phyloP scores from a whole-genome alignment of 257 asterid species.

The Jacaranda copaia region DNA sequence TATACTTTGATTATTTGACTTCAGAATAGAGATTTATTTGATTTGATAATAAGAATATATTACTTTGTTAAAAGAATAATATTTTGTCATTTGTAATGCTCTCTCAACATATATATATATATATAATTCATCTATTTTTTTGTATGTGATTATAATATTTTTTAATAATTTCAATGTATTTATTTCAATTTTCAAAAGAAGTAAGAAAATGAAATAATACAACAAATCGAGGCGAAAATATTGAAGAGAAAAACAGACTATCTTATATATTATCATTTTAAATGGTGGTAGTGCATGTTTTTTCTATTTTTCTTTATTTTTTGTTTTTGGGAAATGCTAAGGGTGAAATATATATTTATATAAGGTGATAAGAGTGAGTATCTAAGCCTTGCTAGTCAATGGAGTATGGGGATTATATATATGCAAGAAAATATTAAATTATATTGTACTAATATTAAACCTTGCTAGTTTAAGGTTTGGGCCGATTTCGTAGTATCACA shows the following conservation, averaged over 20 bases:
- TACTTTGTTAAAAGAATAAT: too few relatives aligned
- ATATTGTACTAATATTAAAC: too few relatives aligned
- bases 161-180: constrained; percentile 26
- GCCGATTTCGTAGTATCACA: constrained; percentile 63
- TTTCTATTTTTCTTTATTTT: background rate
- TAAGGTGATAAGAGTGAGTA: constrained; percentile 24
- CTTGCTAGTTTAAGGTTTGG: constrained; percentile 19
- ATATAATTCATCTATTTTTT: background rate
- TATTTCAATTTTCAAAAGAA: background rate
- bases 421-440: constrained; percentile 10
- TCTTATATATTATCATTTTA: too few relatives aligned
- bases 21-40: too few relatives aligned
- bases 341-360: constrained; percentile 24
- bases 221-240: too few relatives aligned
- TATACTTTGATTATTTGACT: too few relatives aligned
- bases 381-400: constrained; percentile 54
- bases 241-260: too few relatives aligned
- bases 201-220: too few relatives aligned
- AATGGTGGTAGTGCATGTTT: constrained; percentile 13
- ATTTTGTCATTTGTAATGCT: too few relatives aligned
- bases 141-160: background rate
- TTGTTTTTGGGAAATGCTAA: constrained; percentile 9
- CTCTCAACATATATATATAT: too few relatives aligned
- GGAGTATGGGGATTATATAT: constrained; percentile 42
- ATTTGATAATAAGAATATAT: too few relatives aligned